Base-by-base conservation (phyloP, 257 asterid species). In the Solanum pinnatisectum region DNA sequence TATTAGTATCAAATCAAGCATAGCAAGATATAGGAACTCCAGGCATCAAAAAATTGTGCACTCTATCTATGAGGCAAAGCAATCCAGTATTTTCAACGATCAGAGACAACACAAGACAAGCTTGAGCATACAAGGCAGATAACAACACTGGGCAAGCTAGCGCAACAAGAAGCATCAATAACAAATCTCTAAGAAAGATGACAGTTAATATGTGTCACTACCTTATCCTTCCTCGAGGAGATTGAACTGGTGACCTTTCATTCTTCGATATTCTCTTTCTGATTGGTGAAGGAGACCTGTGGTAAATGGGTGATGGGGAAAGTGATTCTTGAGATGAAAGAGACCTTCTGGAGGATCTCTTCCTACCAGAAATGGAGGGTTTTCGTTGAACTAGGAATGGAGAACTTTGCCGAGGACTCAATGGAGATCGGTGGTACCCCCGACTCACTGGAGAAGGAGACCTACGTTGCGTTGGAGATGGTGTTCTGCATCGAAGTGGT, bases 161-260 rank as follows among this genome's bases (percentile, higher is more conserved):
- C n/a, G 60, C 70, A 82, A 79, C 39, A 79, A 79, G 15, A 79
- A 44, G 37, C 85, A 30, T 25, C 85, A 79, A 49, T 18, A 82
- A 18, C 20, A 82, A 82, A 52, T 82, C 30, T 49, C 16, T 16
- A 49, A 36, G n/a, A 82, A 82, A 30, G 68, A 82, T 30, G 65
- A 79, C 39, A 44, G 42, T 82, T 46, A 70, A 49, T 81, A 81
- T 30, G 68, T 82, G 67, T 82, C 70, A 81, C 27, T 91, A 97
- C 99, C 99, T 97, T 90, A 85, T 91, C 84, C 93, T 94, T 90
- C 78, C 95, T 76, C 91, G 90, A 88, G 92, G 92, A 90, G 98
- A 94, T 76, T 78, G 91, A 73, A 87, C 56, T 83, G 94, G 96
- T 79, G 98, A 95, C 71, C 88, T 87, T 36, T 25, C 85, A 42